These are phyloP conservation scores for Inga laurina DNA, from an alignment of 306 rosid genomes.

Conservation along the genomic window DNA sequence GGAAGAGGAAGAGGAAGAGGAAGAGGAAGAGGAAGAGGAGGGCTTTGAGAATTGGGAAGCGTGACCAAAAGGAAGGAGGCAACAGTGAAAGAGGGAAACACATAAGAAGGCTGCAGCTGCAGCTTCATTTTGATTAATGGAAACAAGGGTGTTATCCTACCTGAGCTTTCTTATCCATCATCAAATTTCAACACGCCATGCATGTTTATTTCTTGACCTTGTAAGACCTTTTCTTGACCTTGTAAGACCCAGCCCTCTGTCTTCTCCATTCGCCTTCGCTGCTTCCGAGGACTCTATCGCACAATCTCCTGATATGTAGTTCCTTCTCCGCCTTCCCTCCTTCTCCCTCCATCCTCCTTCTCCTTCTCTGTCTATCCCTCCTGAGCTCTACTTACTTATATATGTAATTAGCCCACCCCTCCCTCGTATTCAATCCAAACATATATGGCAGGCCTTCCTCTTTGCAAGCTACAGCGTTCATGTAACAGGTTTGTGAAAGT, in stretches of 20 bases:
- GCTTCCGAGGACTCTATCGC: conserved; percentile 28
- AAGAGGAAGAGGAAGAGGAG: background rate
- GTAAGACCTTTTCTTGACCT: conserved; percentile 99
- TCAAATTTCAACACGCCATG: conserved; percentile 1
- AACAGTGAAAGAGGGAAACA: conserved; percentile 29
- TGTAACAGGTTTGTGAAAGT: background rate
- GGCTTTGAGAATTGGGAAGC: conserved; percentile 33
- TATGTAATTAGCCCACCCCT: no score
- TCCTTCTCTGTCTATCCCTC: conserved; percentile 99
- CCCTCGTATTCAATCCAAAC: background rate
- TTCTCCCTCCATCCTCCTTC: conserved; percentile 67
- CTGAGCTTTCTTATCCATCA: conserved; percentile 67
- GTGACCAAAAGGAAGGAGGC: conserved; percentile 35
- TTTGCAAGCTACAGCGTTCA: background rate
- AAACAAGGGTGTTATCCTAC: conserved; percentile 78
- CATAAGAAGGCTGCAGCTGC: conserved; percentile 16
- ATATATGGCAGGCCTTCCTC: background rate
- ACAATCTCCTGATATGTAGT: conserved; percentile 37
- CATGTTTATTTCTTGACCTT: conserved; percentile 86
- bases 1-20: no score
- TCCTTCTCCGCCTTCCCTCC: conserved; percentile 29
- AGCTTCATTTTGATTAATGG: conserved; percentile 15
- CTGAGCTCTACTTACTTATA: conserved; percentile 65
- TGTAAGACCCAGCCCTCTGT: conserved; percentile 67
- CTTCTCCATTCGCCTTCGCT: conserved; percentile 20